Evolutionary conservation across 495 filamentous ascomycete genomes (phyloP), one percentile per base, ranked within the genome.

Genomic region (Aspergillus sclerotioniger): DNA sequence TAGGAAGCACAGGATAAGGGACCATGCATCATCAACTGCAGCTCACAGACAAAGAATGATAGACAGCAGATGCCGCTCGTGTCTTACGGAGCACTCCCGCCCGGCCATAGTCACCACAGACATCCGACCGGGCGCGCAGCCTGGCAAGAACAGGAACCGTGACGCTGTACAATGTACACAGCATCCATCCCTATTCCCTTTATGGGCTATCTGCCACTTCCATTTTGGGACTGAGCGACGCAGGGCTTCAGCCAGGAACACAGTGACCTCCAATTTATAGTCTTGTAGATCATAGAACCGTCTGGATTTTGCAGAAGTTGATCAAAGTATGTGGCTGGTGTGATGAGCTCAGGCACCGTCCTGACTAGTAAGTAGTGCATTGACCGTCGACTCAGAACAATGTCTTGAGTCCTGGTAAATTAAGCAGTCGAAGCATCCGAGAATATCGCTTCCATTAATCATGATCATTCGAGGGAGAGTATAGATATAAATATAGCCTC

Each of bases 131-230:
- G 20, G 53, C 31, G 17, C 20, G 33, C 16, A 50, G 25, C 43
- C n/a, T 37, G 28, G 53, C 25, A 31, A 31, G 3, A 29, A 50
- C 32, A 60, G n/a, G 10, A 45, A 44, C 43, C 20, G 29, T 44
- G 59, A 50, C 51, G 59, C 43, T 50, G 59, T 54, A 21, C 53
- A 15, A 13, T 29, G 32, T 28, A 16, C 48, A 53, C 56, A 53
- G 29, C 57, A 43, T 54, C 51, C 29, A 49, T 39, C 29, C 39
- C 39, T 54, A 17, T 33, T 51, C 17, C 29, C 31, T 28, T 53
- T 51, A 47, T 51, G 20, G 49, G 51, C 41, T 41, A 16, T 53
- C 13, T 41, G 3, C 37, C 37, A n/a, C n/a, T 41, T 1, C 37
- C 12, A 15, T 53, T 33, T 43, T 33, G 16, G 41, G 51, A 43